phyloP scores from a whole-genome alignment of 441 rosid species.

The Geranium incanum region DNA sequence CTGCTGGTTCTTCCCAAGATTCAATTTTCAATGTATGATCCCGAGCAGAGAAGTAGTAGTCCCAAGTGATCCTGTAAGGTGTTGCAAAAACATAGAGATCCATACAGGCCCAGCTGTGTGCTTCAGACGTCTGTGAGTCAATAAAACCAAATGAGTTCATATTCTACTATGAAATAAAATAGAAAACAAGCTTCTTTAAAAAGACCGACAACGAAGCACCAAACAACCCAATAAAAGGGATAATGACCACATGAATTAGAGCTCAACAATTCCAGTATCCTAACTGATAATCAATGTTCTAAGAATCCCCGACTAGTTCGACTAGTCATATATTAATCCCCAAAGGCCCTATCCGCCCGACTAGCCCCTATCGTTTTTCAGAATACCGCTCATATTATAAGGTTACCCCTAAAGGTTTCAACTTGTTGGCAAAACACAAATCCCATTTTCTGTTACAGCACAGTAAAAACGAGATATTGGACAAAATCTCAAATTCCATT shows the following conservation, averaged over 20 bases:
- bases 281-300: background rate
- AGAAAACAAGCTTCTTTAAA: background rate
- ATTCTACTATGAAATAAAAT: background rate
- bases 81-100: slow-evolving; percentile 95
- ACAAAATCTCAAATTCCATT: background rate
- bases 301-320: too few relatives aligned
- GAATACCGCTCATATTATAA: background rate
- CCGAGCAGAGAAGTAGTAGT: slow-evolving; percentile 72
- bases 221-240: background rate
- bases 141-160: background rate
- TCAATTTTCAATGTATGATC: slow-evolving; percentile 73
- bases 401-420: background rate
- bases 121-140: slow-evolving; percentile 58
- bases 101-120: slow-evolving; percentile 94
- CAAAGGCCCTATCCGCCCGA: too few relatives aligned
- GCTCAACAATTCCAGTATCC: background rate
- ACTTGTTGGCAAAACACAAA: background rate
- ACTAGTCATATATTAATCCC: too few relatives aligned
- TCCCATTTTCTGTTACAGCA: background rate
- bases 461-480: background rate
- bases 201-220: background rate
- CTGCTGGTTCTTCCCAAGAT: slow-evolving; percentile 84
- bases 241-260: background rate
- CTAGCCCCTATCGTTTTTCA: too few relatives aligned
- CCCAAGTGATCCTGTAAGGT: slow-evolving; percentile 91